These are phyloP conservation scores for Euphorbia celastroides DNA, from an alignment of 441 rosid genomes.

Conservation along the genomic window DNA sequence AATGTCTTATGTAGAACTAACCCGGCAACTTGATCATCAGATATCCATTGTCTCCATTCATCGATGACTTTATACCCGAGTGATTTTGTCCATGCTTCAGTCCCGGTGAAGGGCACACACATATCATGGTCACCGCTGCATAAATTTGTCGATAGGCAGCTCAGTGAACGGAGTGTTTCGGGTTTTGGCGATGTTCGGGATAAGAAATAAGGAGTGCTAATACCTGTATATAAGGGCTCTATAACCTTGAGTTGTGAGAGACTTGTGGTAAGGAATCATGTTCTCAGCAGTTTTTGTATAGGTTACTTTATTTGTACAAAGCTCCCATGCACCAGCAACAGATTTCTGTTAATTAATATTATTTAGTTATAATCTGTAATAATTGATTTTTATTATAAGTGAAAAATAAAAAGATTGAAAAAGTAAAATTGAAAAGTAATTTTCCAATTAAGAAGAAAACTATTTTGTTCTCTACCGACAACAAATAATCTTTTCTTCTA, in stretches of 20 bases:
- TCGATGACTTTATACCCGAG: conserved; percentile 63
- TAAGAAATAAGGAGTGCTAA: too few relatives aligned
- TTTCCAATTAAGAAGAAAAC: too few relatives aligned
- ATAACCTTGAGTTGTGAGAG: conserved; percentile 59
- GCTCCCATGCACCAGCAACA: conserved; percentile 44
- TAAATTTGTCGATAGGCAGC: neutral
- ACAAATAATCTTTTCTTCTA: too few relatives aligned
- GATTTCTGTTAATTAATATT: conserved; percentile 39
- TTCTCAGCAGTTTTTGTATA: conserved; percentile 52
- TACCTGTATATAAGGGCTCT: conserved; percentile 86
- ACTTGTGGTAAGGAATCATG: conserved; percentile 75
- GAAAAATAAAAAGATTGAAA: neutral
- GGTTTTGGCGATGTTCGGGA: conserved; percentile 9
- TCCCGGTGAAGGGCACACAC: conserved; percentile 88
- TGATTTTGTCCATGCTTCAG: conserved; percentile 90
- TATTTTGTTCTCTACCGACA: too few relatives aligned
- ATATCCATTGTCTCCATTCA: conserved; percentile 81
- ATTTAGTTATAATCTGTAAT: too few relatives aligned
- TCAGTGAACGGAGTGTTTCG: neutral
- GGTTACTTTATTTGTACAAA: conserved; percentile 39
- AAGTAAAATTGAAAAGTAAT: too few relatives aligned
- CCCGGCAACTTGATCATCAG: conserved; percentile 71
- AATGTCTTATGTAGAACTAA: conserved; percentile 18
- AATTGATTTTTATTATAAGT: too few relatives aligned
- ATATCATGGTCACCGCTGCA: conserved; percentile 85